Evolutionary conservation across 148 eudicot species (phyloP).

Genomic region (Amaranthus palmeri): DNA sequence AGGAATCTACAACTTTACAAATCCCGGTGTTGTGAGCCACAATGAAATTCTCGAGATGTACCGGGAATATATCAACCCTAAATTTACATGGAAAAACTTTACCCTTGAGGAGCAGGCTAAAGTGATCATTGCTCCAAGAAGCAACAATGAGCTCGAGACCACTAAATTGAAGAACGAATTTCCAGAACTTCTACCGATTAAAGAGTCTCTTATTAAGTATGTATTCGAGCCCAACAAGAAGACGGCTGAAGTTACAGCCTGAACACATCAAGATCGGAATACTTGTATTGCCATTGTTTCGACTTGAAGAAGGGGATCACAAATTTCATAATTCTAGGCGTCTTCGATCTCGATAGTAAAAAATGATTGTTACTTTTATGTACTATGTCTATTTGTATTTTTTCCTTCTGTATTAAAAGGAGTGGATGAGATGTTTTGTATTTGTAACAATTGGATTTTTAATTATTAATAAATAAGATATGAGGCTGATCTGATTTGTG

Average conservation of each 20-base stretch:
- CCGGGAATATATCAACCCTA: constrained; percentile 41
- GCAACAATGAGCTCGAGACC: constrained; percentile 72
- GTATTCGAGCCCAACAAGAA: constrained; percentile 76
- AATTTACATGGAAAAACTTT: constrained; percentile 56
- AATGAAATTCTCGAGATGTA: constrained; percentile 46
- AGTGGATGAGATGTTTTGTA: constrained; percentile 19
- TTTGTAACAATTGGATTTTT: constrained; percentile 27
- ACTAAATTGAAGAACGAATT: constrained; percentile 66
- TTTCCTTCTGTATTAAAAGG: neutral
- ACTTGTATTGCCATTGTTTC: neutral
- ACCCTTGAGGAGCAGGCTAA: constrained; percentile 78
- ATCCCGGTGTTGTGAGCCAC: constrained; percentile 42
- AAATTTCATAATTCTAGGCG: constrained; percentile 8
- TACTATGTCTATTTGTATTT: constrained; percentile 13
- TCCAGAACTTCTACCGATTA: constrained; percentile 64
- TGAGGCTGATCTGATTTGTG: neutral
- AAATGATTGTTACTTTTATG: constrained; percentile 15
- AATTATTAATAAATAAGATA: constrained; percentile 11
- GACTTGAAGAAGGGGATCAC: neutral
- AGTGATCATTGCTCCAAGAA: constrained; percentile 71
- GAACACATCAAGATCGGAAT: neutral
- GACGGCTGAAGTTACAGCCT: constrained; percentile 21
- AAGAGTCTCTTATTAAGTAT: constrained; percentile 63
- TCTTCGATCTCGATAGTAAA: neutral
- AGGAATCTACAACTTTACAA: constrained; percentile 46